These are phyloP conservation scores for Chlamydomonas sp. DNA, from an alignment of 139 green algal species.

Conservation along the genomic window DNA sequence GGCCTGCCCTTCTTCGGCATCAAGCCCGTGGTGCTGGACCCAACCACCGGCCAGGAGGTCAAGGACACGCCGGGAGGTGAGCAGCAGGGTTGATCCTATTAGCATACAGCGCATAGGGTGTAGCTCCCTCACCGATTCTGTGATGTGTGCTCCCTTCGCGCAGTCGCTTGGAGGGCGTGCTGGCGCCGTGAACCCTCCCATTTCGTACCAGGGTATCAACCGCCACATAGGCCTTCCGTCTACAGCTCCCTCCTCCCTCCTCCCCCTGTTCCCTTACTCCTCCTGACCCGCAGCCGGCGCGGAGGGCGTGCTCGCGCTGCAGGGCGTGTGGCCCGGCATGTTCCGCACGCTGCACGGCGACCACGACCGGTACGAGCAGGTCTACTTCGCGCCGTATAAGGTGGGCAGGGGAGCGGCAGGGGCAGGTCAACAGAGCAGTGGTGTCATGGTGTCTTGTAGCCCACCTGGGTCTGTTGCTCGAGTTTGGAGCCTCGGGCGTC, in stretches of 20 bases:
- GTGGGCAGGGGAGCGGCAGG: slow-evolving; percentile 4
- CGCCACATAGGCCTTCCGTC: too few species aligned
- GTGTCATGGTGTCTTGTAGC: too few species aligned
- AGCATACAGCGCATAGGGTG: too few species aligned
- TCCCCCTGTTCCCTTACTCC: not conserved
- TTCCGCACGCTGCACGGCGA: slow-evolving; percentile 91
- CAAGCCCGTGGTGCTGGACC: slow-evolving; percentile 87
- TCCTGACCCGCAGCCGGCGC: not conserved
- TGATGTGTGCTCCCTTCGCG: too few species aligned
- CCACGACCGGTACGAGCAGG: slow-evolving; percentile 93
- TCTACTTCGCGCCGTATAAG: slow-evolving; percentile 94
- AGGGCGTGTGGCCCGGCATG: slow-evolving; percentile 85
- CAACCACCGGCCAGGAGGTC: slow-evolving; percentile 38
- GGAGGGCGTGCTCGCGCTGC: slow-evolving; percentile 25
- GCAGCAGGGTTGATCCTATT: not conserved
- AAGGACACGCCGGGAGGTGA: not conserved
- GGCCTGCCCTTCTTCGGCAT: slow-evolving; percentile 96
- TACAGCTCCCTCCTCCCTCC: not conserved
- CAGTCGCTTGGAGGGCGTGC: too few species aligned
- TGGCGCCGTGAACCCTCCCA: too few species aligned
- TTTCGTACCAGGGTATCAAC: too few species aligned
- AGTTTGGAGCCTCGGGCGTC: too few species aligned
- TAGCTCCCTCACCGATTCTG: too few species aligned
- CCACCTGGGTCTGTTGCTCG: too few species aligned
- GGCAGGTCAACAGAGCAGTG: too few species aligned